Evolutionary conservation across 805 yeast genomes (phyloP).

Genomic region (Starmerella bombi): DNA sequence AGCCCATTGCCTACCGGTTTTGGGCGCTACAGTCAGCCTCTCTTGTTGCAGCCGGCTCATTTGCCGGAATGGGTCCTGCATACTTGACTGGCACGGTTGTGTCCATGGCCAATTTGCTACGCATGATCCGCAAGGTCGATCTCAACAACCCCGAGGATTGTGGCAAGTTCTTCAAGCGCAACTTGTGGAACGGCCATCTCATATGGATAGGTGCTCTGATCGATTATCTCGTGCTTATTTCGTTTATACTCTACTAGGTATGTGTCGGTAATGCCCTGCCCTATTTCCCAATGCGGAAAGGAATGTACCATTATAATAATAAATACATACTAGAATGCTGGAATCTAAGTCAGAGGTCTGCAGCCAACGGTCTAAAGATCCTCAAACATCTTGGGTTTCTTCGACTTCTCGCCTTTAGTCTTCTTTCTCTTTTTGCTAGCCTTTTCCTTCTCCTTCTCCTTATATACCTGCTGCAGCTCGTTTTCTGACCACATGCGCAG

Average conservation of each 20-base stretch:
- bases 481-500: slow-evolving; percentile 56
- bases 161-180: slow-evolving; percentile 66
- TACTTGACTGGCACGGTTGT: slow-evolving; percentile 50
- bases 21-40: slow-evolving; percentile 55
- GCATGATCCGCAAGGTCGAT: slow-evolving; percentile 61
- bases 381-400: neutral
- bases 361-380: neutral
- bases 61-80: slow-evolving; percentile 78
- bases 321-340: neutral
- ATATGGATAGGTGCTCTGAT: slow-evolving; percentile 27
- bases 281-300: too few relatives aligned
- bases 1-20: slow-evolving; percentile 50
- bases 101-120: slow-evolving; percentile 55
- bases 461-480: slow-evolving; percentile 12
- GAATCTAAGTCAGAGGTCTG: neutral
- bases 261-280: too few relatives aligned
- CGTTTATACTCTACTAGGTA: neutral
- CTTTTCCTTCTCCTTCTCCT: slow-evolving; percentile 7
- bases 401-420: neutral
- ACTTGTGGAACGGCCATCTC: slow-evolving; percentile 47
- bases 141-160: slow-evolving; percentile 69
- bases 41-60: slow-evolving; percentile 52
- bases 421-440: slow-evolving; percentile 11
- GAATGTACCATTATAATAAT: too few relatives aligned
- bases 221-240: slow-evolving; percentile 27